These are phyloP conservation scores for Apiospora arundinis DNA, from an alignment of 2,329 filamentous ascomycete genomes.

Conservation along the genomic window DNA sequence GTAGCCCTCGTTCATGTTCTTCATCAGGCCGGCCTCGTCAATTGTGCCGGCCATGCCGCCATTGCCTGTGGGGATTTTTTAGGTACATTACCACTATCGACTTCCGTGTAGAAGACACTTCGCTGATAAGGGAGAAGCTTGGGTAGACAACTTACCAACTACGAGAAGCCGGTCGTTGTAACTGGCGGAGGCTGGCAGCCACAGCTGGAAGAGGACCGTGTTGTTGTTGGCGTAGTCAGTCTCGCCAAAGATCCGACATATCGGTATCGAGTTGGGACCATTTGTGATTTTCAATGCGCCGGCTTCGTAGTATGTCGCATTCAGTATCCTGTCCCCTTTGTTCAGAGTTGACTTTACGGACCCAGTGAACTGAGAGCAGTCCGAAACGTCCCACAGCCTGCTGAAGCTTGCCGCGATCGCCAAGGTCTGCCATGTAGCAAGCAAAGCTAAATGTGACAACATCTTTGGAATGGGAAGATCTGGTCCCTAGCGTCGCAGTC, in stretches of 20 bases:
- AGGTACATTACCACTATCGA: no score
- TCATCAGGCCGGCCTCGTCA: slow-evolving; percentile 28
- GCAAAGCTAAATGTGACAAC: not conserved
- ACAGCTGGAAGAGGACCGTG: slow-evolving; percentile 34
- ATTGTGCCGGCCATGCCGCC: slow-evolving; percentile 35
- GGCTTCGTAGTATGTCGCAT: slow-evolving; percentile 25
- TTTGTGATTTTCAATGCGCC: slow-evolving; percentile 25
- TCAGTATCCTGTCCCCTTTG: slow-evolving; percentile 23
- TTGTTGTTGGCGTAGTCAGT: slow-evolving; percentile 31
- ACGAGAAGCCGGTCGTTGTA: slow-evolving; percentile 34
- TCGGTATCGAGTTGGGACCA: slow-evolving; percentile 24
- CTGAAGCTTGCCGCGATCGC: not conserved
- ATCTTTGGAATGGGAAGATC: not conserved
- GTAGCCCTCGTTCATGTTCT: slow-evolving; percentile 33
- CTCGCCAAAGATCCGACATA: slow-evolving; percentile 31
- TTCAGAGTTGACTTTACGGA: slow-evolving; percentile 22
- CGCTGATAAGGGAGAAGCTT: no score
- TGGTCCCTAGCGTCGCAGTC: not conserved
- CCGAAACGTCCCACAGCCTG: slow-evolving; percentile 25
- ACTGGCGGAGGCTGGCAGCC: slow-evolving; percentile 28
- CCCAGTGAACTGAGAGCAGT: slow-evolving; percentile 29
- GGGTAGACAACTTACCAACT: slow-evolving; percentile 29
- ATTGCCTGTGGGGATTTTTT: slow-evolving; percentile 28
- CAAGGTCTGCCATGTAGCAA: slow-evolving; percentile 14
- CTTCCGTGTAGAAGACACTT: not conserved